These are phyloP conservation scores for Solanum chiquidenum DNA, from an alignment of 257 asterid species.

Conservation along the genomic window DNA sequence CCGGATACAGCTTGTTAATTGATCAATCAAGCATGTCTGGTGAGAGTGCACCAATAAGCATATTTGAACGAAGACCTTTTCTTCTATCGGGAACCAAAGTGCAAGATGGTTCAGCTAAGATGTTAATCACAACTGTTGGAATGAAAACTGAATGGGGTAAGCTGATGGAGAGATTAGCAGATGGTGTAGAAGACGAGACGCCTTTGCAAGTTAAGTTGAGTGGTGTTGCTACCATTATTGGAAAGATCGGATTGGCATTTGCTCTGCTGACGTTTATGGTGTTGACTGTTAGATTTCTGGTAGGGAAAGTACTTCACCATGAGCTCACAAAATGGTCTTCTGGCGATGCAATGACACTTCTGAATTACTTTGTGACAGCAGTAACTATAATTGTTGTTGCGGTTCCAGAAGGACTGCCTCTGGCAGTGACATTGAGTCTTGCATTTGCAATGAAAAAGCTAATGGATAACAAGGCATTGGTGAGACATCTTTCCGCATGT, in stretches of 20 bases:
- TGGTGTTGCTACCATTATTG: constrained; percentile 70
- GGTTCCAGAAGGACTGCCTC: constrained; percentile 78
- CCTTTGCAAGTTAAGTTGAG: constrained; percentile 78
- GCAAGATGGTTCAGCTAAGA: constrained; percentile 71
- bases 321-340: constrained; percentile 32
- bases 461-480: constrained; percentile 60
- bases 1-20: constrained; percentile 51
- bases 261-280: constrained; percentile 56
- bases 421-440: constrained; percentile 73
- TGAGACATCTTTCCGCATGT: constrained; percentile 64
- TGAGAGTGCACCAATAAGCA: constrained; percentile 53
- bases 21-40: constrained; percentile 82
- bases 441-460: constrained; percentile 85
- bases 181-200: constrained; percentile 72
- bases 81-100: constrained; percentile 69
- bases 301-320: constrained; percentile 30
- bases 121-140: constrained; percentile 68
- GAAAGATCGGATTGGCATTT: constrained; percentile 63
- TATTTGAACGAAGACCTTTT: constrained; percentile 40
- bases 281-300: constrained; percentile 37
- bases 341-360: constrained; percentile 29
- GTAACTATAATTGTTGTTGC: constrained; percentile 82
- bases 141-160: constrained; percentile 86
- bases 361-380: constrained; percentile 62
- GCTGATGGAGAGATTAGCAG: constrained; percentile 53